Conservation (phyloP, 768 basidiomycete species). For the Leccinum boreale region DNA sequence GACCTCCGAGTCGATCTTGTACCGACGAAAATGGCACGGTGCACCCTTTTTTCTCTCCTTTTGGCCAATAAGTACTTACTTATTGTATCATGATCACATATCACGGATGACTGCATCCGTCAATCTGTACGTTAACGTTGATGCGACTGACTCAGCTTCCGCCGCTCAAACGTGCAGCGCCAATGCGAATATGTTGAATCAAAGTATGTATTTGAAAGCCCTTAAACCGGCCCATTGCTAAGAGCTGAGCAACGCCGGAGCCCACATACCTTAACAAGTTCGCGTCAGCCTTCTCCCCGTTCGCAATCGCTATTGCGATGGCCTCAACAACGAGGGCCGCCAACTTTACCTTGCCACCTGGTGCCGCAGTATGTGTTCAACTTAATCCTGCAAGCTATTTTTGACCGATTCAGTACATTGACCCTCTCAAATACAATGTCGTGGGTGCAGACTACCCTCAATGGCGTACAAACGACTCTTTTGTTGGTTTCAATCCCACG, state of each 20-base stretch:
- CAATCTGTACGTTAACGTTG: too few species aligned
- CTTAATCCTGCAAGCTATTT: background rate
- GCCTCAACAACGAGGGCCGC: background rate
- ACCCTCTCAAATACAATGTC: constrained; percentile 51
- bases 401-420: constrained; percentile 39
- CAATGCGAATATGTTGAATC: background rate
- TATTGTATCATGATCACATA: background rate
- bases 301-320: constrained; percentile 1
- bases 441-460: constrained; percentile 41
- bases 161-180: background rate
- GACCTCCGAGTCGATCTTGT: background rate
- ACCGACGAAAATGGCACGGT: background rate
- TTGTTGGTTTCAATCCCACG: constrained; percentile 57
- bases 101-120: too few species aligned
- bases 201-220: background rate
- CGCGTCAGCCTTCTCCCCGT: background rate
- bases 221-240: background rate
- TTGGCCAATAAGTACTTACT: background rate
- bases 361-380: constrained; percentile 16
- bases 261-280: background rate
- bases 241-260: background rate
- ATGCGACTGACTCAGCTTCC: background rate
- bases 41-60: background rate
- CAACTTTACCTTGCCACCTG: constrained; percentile 12
- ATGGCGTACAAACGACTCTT: constrained; percentile 36